A percentile compares a stretch with the other conserved stretches of the same genome.
Conservation (phyloP, 1,284 basidiomycete species). For the Athelia sp. region DNA sequence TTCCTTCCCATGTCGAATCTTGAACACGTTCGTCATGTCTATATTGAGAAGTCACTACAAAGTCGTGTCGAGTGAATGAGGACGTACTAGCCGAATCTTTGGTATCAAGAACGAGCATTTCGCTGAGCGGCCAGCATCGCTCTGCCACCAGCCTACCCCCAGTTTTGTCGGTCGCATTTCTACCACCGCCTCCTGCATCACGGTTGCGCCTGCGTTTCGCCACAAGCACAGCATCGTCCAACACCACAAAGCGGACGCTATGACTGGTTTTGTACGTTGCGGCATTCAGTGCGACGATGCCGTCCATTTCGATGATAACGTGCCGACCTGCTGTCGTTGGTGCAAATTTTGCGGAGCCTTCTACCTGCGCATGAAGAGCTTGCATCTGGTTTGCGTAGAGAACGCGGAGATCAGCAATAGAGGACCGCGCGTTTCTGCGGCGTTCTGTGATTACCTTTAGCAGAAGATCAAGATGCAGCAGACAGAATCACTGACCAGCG, state of each 20-base stretch:
- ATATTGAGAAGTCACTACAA: not conserved
- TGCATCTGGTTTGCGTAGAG: constrained; percentile 95
- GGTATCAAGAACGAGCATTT: constrained; percentile 92
- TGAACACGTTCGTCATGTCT: constrained; percentile 96
- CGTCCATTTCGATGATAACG: constrained; percentile 83
- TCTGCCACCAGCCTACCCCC: constrained; percentile 85
- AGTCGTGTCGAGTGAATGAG: not conserved
- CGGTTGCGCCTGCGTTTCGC: constrained; percentile 59
- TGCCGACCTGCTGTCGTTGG: constrained; percentile 89
- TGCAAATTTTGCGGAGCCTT: constrained; percentile 95
- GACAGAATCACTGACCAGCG: constrained; percentile 39
- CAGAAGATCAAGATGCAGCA: constrained; percentile 12
- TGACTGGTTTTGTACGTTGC: constrained; percentile 95
- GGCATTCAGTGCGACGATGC: constrained; percentile 82
- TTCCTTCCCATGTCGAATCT: constrained; percentile 91
- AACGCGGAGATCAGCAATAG: constrained; percentile 87
- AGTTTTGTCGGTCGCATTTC: constrained; percentile 17
- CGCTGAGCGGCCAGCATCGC: constrained; percentile 85
- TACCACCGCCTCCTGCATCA: constrained; percentile 37
- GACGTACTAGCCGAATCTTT: constrained; percentile 83
- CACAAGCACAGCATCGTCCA: constrained; percentile 90
- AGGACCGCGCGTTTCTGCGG: constrained; percentile 75
- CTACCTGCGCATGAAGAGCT: constrained; percentile 84
- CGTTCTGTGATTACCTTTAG: constrained; percentile 33
- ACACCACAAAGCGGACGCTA: constrained; percentile 82